Evolutionary conservation across 2,329 filamentous ascomycete species (phyloP), one percentile per base, ranked within the genome.

Genomic region (Sporothrix humicola): DNA sequence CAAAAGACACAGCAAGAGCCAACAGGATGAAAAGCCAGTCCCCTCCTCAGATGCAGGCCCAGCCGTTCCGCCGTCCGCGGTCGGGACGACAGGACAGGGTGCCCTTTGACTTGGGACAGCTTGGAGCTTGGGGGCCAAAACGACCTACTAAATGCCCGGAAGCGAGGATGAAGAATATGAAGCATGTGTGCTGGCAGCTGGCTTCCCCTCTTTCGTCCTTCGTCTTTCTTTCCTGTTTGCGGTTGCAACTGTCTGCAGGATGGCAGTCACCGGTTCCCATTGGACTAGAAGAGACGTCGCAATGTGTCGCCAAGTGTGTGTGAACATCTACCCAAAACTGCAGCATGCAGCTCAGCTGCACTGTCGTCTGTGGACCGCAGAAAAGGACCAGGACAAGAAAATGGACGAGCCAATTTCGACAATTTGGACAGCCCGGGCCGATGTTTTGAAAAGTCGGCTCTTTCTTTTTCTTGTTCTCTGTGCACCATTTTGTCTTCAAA

Each of bases 311-410:
- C 31, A 37, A 37, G 31, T 7, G 31, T 37, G 31, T 37, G 31
- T 37, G 31, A 37, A 37, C 31, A 37, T 37, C 31, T 6, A 37
- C 59, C 59, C 17, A 65, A 65, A 66, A 66, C 61, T 65, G 42
- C 61, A 66, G n/a, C 42, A 66, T 66, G 61, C 61, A 66, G 10
- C 20, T 23, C 42, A 48, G 61, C 61, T 48, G 42, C 61, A 66
- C 31, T 37, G 7, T 7, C 2, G 31, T 37, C 31, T 37, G 2
- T 3, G 2, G 31, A 2, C 31, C 5, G 31, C 31, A 37, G 31
- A 7, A 37, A 37, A 37, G 31, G 23, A 26, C 23, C 23, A 26
- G 23, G 31, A 37, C 31, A 37, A 37, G 31, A 5, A 3, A 37
- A 37, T 37, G 42, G 37, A 26, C 42, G 42, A 48, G 61, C 10